Evolutionary conservation across 805 yeast genomes (phyloP).

Genomic region (Starmerella potacharoeniae): DNA sequence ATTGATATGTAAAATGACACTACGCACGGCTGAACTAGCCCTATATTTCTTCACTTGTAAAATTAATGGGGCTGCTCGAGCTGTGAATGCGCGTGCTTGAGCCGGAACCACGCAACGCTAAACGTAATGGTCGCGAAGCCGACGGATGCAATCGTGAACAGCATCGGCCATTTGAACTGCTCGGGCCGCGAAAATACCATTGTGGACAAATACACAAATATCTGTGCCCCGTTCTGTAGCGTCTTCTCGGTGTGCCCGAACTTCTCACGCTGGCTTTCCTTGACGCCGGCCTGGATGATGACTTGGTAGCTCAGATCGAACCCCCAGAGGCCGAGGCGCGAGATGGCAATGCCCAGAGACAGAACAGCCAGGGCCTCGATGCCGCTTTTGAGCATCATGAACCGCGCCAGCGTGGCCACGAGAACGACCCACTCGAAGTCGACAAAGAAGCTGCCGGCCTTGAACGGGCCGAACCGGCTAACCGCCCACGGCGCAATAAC

Average conservation of each 20-base stretch:
- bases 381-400: not conserved
- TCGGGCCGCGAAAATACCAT: slow-evolving; percentile 14
- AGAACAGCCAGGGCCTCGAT: slow-evolving; percentile 13
- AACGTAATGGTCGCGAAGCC: slow-evolving; percentile 6
- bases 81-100: too few species aligned
- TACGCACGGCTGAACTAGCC: too few species aligned
- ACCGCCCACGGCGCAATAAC: slow-evolving; percentile 27
- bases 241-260: slow-evolving; percentile 26
- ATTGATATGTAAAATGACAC: too few species aligned
- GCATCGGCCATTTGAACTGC: slow-evolving; percentile 13
- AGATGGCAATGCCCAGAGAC: slow-evolving; percentile 26
- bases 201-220: slow-evolving; percentile 10
- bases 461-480: slow-evolving; percentile 23
- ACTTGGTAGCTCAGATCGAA: slow-evolving; percentile 32
- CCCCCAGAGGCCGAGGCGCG: slow-evolving; percentile 35
- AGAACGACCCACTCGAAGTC: slow-evolving; percentile 28
- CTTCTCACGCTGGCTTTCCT: slow-evolving; percentile 27
- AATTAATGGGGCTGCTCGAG: too few species aligned
- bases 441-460: slow-evolving; percentile 28
- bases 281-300: slow-evolving; percentile 30
- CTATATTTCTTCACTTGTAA: too few species aligned
- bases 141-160: slow-evolving; percentile 9
- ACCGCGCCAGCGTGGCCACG: slow-evolving; percentile 20
- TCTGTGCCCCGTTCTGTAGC: slow-evolving; percentile 15
- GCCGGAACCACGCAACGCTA: slow-evolving; percentile 3